Base-by-base conservation (phyloP, 1,284 basidiomycete species). In the Pyrrhoderma noxium region DNA sequence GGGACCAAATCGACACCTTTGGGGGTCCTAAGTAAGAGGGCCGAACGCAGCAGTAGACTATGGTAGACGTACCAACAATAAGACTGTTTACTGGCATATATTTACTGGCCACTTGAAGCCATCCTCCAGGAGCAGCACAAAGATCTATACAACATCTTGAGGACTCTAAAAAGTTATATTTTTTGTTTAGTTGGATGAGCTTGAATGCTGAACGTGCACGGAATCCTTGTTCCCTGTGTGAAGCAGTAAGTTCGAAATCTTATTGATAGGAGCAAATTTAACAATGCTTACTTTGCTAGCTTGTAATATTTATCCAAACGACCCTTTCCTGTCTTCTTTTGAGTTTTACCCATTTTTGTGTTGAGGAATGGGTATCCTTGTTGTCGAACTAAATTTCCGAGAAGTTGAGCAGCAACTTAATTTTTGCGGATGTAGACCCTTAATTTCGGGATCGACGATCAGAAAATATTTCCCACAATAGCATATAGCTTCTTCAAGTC, bases 171-270 rank as follows among this genome's bases (percentile, higher is more conserved):
- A 99, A 89, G 37, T 85, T 81, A 71, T 89, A 99, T 72, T 98
- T 98, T 67, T 97, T 95, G 77, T 99, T 99, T 59, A 99, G 75
- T 68, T 99, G 96, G 53, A 99, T 94, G 54, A 99, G 82, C 74
- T 99, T 99, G 85, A 99, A 99, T 2, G 96, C 96, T 19, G 96
- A 98, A 78, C 96, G 95, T 59, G 96, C 96, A 57, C 96, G 89
- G 68, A 95, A 99, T 56, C 96, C 96, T 75, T 99, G 96, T 72
- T 99, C 95, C 68, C 88, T 91, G 67, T 55, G 62, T 60, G 63
- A 60, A 53, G 42, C n/a, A 51, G 27, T 18, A 21, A 43, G 47
- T 22, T 44, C 27, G 34, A 18, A 47, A 45, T 51, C 34, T 38
- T 31, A 13, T 45, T 25, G 45, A 21, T 43, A 46, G 35, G 41